Percentiles rank a stretch among this genome's conserved stretches.
Conservation (phyloP, 2,329 filamentous ascomycete genomes). For the Didymella pinodella region DNA sequence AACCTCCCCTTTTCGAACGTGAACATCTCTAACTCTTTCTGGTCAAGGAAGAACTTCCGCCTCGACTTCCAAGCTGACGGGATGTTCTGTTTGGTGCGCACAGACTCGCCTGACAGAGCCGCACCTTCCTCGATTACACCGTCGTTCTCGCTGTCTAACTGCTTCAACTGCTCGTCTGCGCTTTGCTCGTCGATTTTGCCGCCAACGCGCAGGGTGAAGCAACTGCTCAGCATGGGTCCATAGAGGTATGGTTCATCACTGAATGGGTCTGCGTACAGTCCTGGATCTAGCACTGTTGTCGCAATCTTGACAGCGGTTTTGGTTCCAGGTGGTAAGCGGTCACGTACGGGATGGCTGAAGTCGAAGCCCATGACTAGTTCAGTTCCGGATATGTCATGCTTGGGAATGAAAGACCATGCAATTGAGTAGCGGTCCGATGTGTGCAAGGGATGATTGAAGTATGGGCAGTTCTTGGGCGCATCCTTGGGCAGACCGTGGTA, state of each 20-base stretch:
- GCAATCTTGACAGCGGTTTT: constrained; percentile 49
- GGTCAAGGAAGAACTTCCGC: constrained; percentile 55
- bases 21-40: constrained; percentile 47
- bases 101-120: constrained; percentile 32
- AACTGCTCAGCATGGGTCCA: constrained; percentile 46
- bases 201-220: constrained; percentile 46
- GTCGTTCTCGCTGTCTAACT: constrained; percentile 28
- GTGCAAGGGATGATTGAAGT: constrained; percentile 46
- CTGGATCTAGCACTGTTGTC: constrained; percentile 48
- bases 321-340: constrained; percentile 50
- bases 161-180: constrained; percentile 36
- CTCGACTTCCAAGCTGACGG: constrained; percentile 54
- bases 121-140: constrained; percentile 53
- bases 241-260: constrained; percentile 50
- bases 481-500: constrained; percentile 47
- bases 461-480: constrained; percentile 39
- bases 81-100: constrained; percentile 43
- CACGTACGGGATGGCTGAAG: constrained; percentile 47
- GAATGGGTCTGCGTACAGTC: constrained; percentile 49
- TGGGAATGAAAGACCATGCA: constrained; percentile 49
- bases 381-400: constrained; percentile 38
- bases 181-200: constrained; percentile 29
- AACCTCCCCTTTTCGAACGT: constrained; percentile 55
- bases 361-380: constrained; percentile 50
- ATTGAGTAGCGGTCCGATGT: constrained; percentile 48